Evolutionary conservation across 2,329 filamentous ascomycete genomes (phyloP).

Genomic region (Epichloe sibirici): DNA sequence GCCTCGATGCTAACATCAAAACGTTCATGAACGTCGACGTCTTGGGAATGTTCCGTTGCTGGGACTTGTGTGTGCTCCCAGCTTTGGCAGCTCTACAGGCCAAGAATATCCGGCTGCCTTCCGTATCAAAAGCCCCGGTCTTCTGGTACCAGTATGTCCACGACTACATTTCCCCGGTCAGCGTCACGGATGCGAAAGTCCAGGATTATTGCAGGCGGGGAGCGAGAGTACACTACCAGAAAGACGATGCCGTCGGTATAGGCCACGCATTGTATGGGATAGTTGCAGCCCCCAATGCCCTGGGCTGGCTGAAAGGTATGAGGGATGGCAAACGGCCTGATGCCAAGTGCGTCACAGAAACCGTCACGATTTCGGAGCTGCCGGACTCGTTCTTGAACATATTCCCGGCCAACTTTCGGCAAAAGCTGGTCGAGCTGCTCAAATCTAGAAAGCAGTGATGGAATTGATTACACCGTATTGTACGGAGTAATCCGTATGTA

Average conservation of each 20-base stretch:
- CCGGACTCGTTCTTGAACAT: background rate
- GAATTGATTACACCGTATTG: too few species aligned
- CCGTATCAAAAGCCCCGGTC: background rate
- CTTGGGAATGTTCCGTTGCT: background rate
- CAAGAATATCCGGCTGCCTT: background rate
- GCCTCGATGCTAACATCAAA: background rate
- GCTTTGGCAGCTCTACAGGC: rapidly evolving
- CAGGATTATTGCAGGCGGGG: background rate
- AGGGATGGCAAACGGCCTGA: background rate
- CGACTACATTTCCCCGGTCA: background rate
- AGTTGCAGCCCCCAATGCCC: background rate
- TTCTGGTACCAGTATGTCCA: background rate
- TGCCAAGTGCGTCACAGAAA: background rate
- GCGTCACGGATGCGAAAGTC: background rate
- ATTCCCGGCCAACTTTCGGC: background rate
- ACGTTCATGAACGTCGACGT: background rate
- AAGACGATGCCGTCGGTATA: background rate
- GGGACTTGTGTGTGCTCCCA: background rate
- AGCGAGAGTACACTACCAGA: background rate
- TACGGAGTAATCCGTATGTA: too few species aligned
- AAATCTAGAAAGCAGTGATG: too few species aligned
- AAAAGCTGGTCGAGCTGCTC: background rate
- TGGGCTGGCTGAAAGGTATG: background rate
- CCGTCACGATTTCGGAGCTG: background rate
- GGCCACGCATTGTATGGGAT: background rate